Percentiles rank a stretch among this genome's conserved stretches.
These are phyloP conservation scores for Bryoglossum gracile DNA, from an alignment of 495 filamentous ascomycete genomes.

Conservation along the genomic window DNA sequence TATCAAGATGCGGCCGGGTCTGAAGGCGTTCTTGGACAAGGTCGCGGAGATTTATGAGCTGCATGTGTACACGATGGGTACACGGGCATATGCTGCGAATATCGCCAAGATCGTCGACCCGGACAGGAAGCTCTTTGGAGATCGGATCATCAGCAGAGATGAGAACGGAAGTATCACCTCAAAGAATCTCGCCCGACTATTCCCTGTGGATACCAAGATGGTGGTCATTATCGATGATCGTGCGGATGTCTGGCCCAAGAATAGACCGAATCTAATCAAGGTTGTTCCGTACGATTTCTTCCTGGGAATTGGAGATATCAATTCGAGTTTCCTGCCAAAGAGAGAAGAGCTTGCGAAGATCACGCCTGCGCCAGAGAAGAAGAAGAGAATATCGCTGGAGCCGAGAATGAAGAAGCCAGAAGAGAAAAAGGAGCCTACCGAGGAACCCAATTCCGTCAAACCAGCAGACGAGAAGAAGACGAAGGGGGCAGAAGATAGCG, in stretches of 20 bases:
- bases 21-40: conserved; percentile 73
- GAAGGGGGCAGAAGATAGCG: conserved; percentile 24
- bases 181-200: conserved; percentile 85
- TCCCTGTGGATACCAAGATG: conserved; percentile 98
- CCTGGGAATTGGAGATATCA: conserved; percentile 96
- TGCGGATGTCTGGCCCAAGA: conserved; percentile 94
- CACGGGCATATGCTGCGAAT: conserved; percentile 82
- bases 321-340: conserved; percentile 93
- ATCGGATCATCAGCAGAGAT: conserved; percentile 90
- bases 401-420: conserved; percentile 22
- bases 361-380: conserved; percentile 12
- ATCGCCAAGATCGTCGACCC: conserved; percentile 94
- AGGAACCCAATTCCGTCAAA: not conserved
- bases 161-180: conserved; percentile 88
- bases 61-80: conserved; percentile 99
- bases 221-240: conserved; percentile 98
- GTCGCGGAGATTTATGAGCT: conserved; percentile 82
- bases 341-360: conserved; percentile 58
- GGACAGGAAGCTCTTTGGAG: conserved; percentile 79
- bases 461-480: not conserved
- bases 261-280: conserved; percentile 89
- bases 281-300: conserved; percentile 96
- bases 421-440: conserved; percentile 4
- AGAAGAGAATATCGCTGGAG: conserved; percentile 29
- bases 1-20: conserved; percentile 93